Percentiles rank a stretch among this genome's conserved stretches.
Evolutionary conservation across 805 yeast species (phyloP).

Genomic region (Cyberlindnera mycetangii): DNA sequence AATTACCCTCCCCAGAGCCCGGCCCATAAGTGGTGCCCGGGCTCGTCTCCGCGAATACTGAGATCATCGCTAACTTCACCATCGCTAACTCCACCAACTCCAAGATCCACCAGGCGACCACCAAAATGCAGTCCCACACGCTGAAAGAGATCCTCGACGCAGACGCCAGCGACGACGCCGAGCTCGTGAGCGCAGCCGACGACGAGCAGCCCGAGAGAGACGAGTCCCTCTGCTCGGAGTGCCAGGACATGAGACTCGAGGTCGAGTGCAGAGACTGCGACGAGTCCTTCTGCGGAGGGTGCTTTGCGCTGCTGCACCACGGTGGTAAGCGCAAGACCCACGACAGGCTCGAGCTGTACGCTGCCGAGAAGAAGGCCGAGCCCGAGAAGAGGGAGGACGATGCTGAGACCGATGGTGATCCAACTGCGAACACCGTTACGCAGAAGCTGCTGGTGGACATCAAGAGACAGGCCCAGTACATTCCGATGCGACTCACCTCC

Average conservation of each 20-base stretch:
- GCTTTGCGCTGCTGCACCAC: constrained; percentile 64
- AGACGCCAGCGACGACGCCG: constrained; percentile 32
- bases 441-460: constrained; percentile 27
- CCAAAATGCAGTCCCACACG: constrained; percentile 23
- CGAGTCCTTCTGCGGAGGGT: constrained; percentile 67
- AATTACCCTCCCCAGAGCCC: no score
- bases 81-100: background rate
- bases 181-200: constrained; percentile 14
- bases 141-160: constrained; percentile 38
- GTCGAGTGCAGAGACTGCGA: constrained; percentile 59
- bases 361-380: constrained; percentile 17
- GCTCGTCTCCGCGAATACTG: no score
- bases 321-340: constrained; percentile 61
- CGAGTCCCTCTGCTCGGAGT: constrained; percentile 57
- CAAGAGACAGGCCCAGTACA: constrained; percentile 45
- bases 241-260: constrained; percentile 70
- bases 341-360: constrained; percentile 29
- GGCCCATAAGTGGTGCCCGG: no score
- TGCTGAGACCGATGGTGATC: constrained; percentile 23
- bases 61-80: background rate
- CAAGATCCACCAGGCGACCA: background rate
- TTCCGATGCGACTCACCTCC: constrained; percentile 65
- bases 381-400: constrained; percentile 17
- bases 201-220: constrained; percentile 28
- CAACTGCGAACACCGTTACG: constrained; percentile 2